A percentile compares a stretch with the other conserved stretches of the same genome.
phyloP scores from a whole-genome alignment of 331 rosid genomes.

The Ulmus americana region DNA sequence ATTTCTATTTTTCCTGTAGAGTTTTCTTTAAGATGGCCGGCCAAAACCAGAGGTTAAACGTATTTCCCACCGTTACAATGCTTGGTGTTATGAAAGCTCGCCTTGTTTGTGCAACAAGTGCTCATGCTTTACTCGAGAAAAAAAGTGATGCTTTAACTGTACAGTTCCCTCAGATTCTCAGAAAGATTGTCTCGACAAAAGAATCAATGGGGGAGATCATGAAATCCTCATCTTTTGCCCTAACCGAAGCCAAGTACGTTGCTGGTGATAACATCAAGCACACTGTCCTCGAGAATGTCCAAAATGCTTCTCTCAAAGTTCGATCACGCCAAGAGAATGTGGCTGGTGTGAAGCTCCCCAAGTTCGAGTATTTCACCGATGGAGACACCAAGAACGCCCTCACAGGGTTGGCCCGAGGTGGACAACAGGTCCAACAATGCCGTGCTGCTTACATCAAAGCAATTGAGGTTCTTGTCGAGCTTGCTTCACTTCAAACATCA shows the following conservation, averaged over 20 bases:
- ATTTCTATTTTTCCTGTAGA: conserved; percentile 23
- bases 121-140: too few relatives aligned
- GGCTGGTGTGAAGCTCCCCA: conserved; percentile 76
- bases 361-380: conserved; percentile 59
- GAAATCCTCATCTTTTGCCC: conserved; percentile 71
- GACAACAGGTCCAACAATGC: conserved; percentile 81
- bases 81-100: too few relatives aligned
- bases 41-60: too few relatives aligned
- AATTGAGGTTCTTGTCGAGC: too few relatives aligned
- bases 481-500: too few relatives aligned
- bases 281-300: too few relatives aligned
- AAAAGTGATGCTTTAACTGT: too few relatives aligned
- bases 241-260: conserved; percentile 81
- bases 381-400: conserved; percentile 70
- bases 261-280: conserved; percentile 30
- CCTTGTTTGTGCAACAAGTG: too few relatives aligned
- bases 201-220: conserved; percentile 90
- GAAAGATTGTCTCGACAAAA: conserved; percentile 75
- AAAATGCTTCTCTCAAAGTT: too few relatives aligned
- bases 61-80: too few relatives aligned
- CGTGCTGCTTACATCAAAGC: too few relatives aligned
- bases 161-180: conserved; percentile 42
- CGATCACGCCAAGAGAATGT: too few relatives aligned
- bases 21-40: conserved; percentile 58
- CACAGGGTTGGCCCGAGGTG: conserved; percentile 89